These are phyloP conservation scores for Alternaria viburni DNA, from an alignment of 2,329 filamentous ascomycete genomes.

Conservation along the genomic window DNA sequence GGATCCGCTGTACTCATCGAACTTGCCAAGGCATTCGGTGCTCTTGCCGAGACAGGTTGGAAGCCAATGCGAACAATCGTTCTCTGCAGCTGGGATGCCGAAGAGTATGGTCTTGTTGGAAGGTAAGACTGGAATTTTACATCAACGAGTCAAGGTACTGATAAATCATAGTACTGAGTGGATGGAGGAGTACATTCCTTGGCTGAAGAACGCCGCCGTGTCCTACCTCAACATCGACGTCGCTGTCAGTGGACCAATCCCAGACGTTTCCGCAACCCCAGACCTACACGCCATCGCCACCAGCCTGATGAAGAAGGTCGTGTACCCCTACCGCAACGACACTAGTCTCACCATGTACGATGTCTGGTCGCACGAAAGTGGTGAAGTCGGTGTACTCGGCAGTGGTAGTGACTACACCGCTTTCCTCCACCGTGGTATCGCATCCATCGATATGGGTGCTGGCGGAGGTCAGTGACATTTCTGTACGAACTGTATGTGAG, in stretches of 20 bases:
- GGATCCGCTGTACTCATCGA: conserved; percentile 59
- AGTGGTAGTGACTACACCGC: conserved; percentile 56
- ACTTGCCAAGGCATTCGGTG: conserved; percentile 57
- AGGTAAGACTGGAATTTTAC: conserved; percentile 20
- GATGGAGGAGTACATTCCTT: conserved; percentile 58
- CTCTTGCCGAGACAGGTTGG: conserved; percentile 57
- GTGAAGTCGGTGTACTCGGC: conserved; percentile 53
- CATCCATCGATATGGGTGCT: conserved; percentile 52
- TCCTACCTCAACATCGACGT: conserved; percentile 61
- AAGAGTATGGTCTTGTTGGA: conserved; percentile 49
- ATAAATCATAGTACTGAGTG: conserved; percentile 51
- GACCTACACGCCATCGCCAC: conserved; percentile 49
- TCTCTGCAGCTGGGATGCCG: conserved; percentile 53
- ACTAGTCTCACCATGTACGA: conserved; percentile 54
- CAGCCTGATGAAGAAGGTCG: conserved; percentile 50
- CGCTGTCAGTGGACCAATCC: conserved; percentile 54
- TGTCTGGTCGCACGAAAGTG: conserved; percentile 48
- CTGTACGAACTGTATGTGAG: background rate
- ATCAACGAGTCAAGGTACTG: background rate
- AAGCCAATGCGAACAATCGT: conserved; percentile 59
- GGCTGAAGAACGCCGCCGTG: conserved; percentile 53
- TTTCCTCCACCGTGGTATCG: conserved; percentile 55
- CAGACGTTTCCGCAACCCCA: conserved; percentile 48
- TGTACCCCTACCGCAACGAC: conserved; percentile 48
- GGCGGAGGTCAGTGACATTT: conserved; percentile 27